Evolutionary conservation across 257 asterid species (phyloP), one percentile per base, ranked within the genome.

Genomic region (Parsonsia alboflavescens): DNA sequence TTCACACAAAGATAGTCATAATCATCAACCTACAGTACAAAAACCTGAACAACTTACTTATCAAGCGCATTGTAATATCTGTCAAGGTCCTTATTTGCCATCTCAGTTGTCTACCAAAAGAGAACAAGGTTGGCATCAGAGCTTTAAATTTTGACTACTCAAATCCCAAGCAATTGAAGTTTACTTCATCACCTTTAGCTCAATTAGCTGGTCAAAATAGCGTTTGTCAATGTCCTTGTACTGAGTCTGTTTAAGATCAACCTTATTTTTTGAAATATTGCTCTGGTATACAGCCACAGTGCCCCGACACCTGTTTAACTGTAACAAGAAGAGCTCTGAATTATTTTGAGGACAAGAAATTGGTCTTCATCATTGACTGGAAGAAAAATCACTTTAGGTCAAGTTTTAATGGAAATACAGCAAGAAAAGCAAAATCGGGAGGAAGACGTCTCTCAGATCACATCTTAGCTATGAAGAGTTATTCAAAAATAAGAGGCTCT

Each of bases 51-150:
- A 58, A 77, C 97, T 94, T 76, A 91, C 97, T 92, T 94, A 84
- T 94, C 99, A 76, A 94, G 96, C 58, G 99, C 99, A 78, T 83
- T 89, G 80, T 92, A 90, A 81, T 94, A 94, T 88, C 93, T 87
- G 83, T 94, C 98, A 30, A 94, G 91, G 80, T 95, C 99, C 92
- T 95, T 95, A 85, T 92, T 95, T 82, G 99, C 99, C 99, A 95
- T 95, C 90, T 95, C 99, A 71, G 97, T 90, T 39, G 97, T 92
- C 99, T 95, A 89, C 58, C 76, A 84, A 79, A 58, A 79, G 77
- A 76, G 59, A 54, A 56, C n/a, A 75, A 45, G 41, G 63, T 73
- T 71, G 56, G 48, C 19, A 22, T 6, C 58, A 61, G 17, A 50
- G 73, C 42, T 66, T 46, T 21, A 57, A 56, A 73, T 46, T 46